Evolutionary conservation across 257 asterid genomes (phyloP).

Genomic region (Forsythia suspensa): DNA sequence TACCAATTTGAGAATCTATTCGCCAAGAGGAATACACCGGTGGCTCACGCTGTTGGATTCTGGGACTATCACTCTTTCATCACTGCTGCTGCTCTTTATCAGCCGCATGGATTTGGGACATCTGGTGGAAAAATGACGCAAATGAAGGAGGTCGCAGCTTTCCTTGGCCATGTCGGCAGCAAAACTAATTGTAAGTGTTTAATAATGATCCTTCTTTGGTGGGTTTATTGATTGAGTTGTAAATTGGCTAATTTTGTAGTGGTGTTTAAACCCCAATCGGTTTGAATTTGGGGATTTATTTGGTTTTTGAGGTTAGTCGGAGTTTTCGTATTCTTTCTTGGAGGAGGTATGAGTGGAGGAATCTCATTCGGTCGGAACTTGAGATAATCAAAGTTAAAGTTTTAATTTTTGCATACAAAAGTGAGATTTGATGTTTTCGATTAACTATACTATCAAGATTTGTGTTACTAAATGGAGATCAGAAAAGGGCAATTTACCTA

Average conservation of each 20-base stretch:
- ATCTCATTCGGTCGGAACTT: too few species aligned
- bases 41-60: slow-evolving; percentile 75
- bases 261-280: neutral
- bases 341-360: neutral
- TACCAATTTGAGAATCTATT: slow-evolving; percentile 79
- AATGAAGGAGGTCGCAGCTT: slow-evolving; percentile 78
- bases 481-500: neutral
- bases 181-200: slow-evolving; percentile 71
- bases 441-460: neutral
- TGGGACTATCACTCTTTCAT: slow-evolving; percentile 85
- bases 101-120: slow-evolving; percentile 89
- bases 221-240: too few species aligned
- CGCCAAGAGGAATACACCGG: slow-evolving; percentile 70
- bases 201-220: too few species aligned
- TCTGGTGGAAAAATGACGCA: slow-evolving; percentile 66
- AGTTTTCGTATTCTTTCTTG: neutral
- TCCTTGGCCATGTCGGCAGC: slow-evolving; percentile 84
- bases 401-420: neutral
- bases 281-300: neutral
- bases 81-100: slow-evolving; percentile 58
- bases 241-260: neutral
- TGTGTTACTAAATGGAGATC: neutral
- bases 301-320: neutral
- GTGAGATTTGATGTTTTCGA: neutral
- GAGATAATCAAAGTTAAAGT: neutral